Evolutionary conservation across 2,329 filamentous ascomycete species (phyloP), one percentile per base, ranked within the genome.

Genomic region (Ophiosphaerella narmari): DNA sequence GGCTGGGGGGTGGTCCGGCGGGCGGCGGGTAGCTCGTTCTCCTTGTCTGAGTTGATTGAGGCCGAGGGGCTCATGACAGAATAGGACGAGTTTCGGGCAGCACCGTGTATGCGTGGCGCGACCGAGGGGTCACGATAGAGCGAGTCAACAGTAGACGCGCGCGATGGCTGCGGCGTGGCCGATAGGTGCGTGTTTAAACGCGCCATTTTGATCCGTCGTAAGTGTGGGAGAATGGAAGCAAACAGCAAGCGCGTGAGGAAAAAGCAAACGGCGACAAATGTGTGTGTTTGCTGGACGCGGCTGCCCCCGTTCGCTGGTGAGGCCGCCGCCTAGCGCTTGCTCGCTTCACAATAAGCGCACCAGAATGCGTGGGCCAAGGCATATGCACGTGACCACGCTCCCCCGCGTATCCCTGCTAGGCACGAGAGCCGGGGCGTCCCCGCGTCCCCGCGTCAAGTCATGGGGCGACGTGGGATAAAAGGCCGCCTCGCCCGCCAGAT

Each of bases 21-120:
- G 36, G 64, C 66, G 21, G 68, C 47, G 4, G 63, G 68, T 32
- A 51, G 38, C 26, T 69, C 52, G 55, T 80, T 80, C 48, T 80
- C 78, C 54, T 79, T 77, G 55, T 80, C 77, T 8, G 75, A 76
- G 8, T 55, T 68, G 24, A 54, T 52, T 1, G 70, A 70, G 7
- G 55, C 64, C 7, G 63, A 55, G 0, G 68, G 68, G 45, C 70
- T 72, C 35, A 68, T 45, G 6, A 71, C 68, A 2, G 69, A 69
- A 43, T 70, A 71, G 2, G 66, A 56, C 0, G 66, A 66, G 12
- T 55, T 55, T 34, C 63, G 67, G 47, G 54, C 55, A 16, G 55
- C 57, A 43, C 46, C 46, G 7, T 41, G 46, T 26, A 39, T 38
- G 6, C 48, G 60, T n/a, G 61, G 62, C 35, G 53, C 57, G 9